These are phyloP conservation scores for Cyberlindnera euphorbiiphila DNA, from an alignment of 805 yeast genomes.

Conservation along the genomic window DNA sequence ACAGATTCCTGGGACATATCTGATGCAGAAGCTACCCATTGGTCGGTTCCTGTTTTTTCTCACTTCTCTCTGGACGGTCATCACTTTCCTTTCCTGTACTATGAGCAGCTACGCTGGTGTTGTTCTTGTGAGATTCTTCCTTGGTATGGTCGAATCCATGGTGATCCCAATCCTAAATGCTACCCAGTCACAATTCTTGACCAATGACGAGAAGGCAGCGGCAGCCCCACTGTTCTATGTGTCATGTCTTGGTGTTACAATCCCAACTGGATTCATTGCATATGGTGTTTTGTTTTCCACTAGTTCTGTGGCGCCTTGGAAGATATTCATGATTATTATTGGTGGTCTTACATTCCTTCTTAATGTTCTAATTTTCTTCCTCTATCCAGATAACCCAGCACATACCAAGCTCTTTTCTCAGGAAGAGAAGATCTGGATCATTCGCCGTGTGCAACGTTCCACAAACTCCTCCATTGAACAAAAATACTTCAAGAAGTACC, in stretches of 20 bases:
- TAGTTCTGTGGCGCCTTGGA: slow-evolving; percentile 40
- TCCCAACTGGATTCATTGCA: slow-evolving; percentile 50
- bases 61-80: slow-evolving; percentile 41
- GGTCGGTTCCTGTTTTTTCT: slow-evolving; percentile 36
- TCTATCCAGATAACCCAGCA: slow-evolving; percentile 57
- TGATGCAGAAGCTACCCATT: slow-evolving; percentile 42
- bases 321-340: slow-evolving; percentile 49
- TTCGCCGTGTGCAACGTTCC: slow-evolving; percentile 37
- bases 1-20: slow-evolving; percentile 38
- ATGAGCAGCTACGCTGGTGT: slow-evolving; percentile 45
- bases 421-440: slow-evolving; percentile 50
- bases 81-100: slow-evolving; percentile 44
- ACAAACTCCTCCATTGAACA: slow-evolving; percentile 41
- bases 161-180: slow-evolving; percentile 42
- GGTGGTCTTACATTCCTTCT: slow-evolving; percentile 50
- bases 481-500: slow-evolving; percentile 39
- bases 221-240: slow-evolving; percentile 52
- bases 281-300: slow-evolving; percentile 34
- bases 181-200: slow-evolving; percentile 48
- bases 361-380: slow-evolving; percentile 31
- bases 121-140: slow-evolving; percentile 43
- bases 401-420: slow-evolving; percentile 43
- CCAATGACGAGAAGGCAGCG: slow-evolving; percentile 44
- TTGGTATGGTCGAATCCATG: slow-evolving; percentile 47
- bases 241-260: slow-evolving; percentile 47